Evolutionary conservation across 768 basidiomycete genomes (phyloP), one percentile per base, ranked within the genome.

Genomic region (Phylloporus arenicola): DNA sequence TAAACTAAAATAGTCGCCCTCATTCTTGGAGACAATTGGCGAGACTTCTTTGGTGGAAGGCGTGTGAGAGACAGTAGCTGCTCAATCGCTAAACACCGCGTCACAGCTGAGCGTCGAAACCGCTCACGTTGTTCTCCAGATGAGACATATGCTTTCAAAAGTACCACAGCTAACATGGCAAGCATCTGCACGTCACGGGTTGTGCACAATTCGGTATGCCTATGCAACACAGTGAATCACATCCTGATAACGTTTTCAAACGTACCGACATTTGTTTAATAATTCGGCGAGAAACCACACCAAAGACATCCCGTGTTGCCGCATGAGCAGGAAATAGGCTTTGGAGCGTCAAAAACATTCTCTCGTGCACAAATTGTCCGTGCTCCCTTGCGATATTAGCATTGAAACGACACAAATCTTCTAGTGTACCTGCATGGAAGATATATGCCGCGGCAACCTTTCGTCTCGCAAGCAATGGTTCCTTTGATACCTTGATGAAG

Each of bases 181-280:
- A 92, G 72, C 82, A 89, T 83, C 59, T 92, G 88, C 1, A 91
- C 64, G 58, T 92, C 88, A 59, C 80, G 88, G 30, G 70, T 72
- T 7, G 54, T 57, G 13, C 70, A 64, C 27, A 78, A 68, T 50
- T 78, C 72, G 4, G 56, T 50, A 31, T 79, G 73, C 54, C 81
- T 82, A 40, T 16, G 22, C 6, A 51, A 31, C 25, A 51, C 3
- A 17, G 46, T 53, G 8, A 54, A 53, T 19, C 13, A 20, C 22
- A 27, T 47, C 35, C 31, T 27, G 29, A 14, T 33, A n/a, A 43
- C 45, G 12, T 30, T 19, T n/a, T 7, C 24, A 40, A 52, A 54
- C n/a, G 16, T 27, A 73, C 81, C 57, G 45, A 82, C 83, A 84
- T 50, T 59, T 68, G 71, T 48, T 67, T 62, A 3, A 83, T 65